Evolutionary conservation across 352 stramenopile genomes (phyloP).

Genomic region (Phytophthora chlamydospora): DNA sequence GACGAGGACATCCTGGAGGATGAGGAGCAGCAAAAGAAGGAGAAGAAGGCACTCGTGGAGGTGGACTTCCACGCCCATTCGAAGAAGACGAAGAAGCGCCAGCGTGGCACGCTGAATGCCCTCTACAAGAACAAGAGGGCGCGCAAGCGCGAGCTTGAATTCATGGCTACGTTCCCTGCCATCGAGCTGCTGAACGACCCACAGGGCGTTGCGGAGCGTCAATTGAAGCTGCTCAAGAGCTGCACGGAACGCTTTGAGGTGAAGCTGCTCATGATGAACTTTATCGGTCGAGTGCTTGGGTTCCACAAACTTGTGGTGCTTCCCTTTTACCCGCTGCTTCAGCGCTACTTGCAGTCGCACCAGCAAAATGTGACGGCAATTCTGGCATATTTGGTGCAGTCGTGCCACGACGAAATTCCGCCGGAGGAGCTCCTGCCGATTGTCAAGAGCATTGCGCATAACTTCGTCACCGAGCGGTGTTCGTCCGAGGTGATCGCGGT

Average conservation of each 20-base stretch:
- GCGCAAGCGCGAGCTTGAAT: slow-evolving; percentile 76
- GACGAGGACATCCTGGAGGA: slow-evolving; percentile 97
- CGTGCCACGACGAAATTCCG: slow-evolving; percentile 97
- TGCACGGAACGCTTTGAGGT: slow-evolving; percentile 93
- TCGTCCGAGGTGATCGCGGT: slow-evolving; percentile 97
- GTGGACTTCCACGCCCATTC: slow-evolving; percentile 96
- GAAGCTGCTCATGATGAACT: slow-evolving; percentile 99
- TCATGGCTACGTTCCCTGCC: slow-evolving; percentile 92
- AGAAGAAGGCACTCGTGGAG: slow-evolving; percentile 80
- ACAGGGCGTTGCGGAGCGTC: slow-evolving; percentile 93
- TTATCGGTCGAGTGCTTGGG: slow-evolving; percentile 96
- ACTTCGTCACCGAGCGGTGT: slow-evolving; percentile 98
- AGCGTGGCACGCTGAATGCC: slow-evolving; percentile 85
- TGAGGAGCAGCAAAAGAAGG: slow-evolving; percentile 91
- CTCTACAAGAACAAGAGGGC: slow-evolving; percentile 92
- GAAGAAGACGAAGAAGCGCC: slow-evolving; percentile 96
- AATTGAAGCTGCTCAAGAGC: slow-evolving; percentile 92
- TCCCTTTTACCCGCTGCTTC: slow-evolving; percentile 96
- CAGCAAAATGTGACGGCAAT: slow-evolving; percentile 94
- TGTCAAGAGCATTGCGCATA: slow-evolving; percentile 97
- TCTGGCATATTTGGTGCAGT: slow-evolving; percentile 97
- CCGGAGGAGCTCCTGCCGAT: slow-evolving; percentile 96
- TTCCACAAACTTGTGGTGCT: slow-evolving; percentile 98
- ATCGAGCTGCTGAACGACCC: slow-evolving; percentile 98
- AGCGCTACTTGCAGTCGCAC: slow-evolving; percentile 92